Evolutionary conservation across 1,139 yeast genomes (phyloP).

Genomic region (Hanseniaspora gamundiae): DNA sequence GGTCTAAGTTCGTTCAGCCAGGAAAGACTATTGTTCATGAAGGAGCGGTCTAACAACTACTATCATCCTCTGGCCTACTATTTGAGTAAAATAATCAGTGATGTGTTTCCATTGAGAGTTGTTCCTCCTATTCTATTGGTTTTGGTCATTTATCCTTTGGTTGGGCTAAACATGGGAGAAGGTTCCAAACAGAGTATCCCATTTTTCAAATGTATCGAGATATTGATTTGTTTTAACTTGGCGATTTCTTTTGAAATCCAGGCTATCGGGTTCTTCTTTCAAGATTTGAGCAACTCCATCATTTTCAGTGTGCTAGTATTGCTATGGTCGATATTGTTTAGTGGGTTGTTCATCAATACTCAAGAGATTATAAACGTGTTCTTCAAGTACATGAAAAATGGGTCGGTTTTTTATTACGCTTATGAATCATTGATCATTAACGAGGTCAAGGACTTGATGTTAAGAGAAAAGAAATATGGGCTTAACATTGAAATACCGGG

Average conservation of each 20-base stretch:
- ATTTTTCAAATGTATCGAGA: constrained; percentile 57
- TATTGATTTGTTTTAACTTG: constrained; percentile 70
- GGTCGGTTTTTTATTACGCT: constrained; percentile 89
- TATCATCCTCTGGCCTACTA: constrained; percentile 81
- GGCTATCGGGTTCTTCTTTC: constrained; percentile 72
- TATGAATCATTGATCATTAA: constrained; percentile 86
- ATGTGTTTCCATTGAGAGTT: constrained; percentile 76
- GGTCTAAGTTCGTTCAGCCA: constrained; percentile 80
- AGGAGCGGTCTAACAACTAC: constrained; percentile 91
- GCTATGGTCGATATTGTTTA: constrained; percentile 75
- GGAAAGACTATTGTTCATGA: constrained; percentile 76
- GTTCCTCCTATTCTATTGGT: constrained; percentile 78
- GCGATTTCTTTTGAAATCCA: constrained; percentile 78
- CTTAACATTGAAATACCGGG: constrained; percentile 96
- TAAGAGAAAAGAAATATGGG: constrained; percentile 84
- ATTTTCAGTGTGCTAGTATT: constrained; percentile 75
- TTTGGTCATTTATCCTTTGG: constrained; percentile 83
- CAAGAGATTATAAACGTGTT: constrained; percentile 31
- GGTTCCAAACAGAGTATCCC: constrained; percentile 30
- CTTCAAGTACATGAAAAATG: constrained; percentile 67
- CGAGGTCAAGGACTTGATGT: constrained; percentile 79
- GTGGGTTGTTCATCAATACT: constrained; percentile 84
- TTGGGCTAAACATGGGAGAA: constrained; percentile 71
- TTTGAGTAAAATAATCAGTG: constrained; percentile 74
- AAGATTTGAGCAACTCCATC: constrained; percentile 90